These are phyloP conservation scores for Davidsoniella eucalypti DNA, from an alignment of 2,329 filamentous ascomycete species.

Conservation along the genomic window DNA sequence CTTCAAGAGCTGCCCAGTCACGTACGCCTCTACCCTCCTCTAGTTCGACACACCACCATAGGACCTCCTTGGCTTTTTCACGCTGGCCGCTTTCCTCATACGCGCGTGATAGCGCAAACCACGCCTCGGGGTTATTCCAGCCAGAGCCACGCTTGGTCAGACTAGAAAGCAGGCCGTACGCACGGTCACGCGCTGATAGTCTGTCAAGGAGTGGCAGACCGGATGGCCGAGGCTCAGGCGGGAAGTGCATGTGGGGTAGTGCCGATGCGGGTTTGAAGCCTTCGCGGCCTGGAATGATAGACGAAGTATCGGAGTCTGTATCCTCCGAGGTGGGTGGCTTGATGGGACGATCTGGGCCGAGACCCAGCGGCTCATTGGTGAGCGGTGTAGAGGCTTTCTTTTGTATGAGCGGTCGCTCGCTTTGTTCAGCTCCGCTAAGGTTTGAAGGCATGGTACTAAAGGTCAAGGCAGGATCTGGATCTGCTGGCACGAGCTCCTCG, in stretches of 20 bases:
- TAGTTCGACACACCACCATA: slow-evolving; percentile 96
- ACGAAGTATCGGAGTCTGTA: slow-evolving; percentile 3
- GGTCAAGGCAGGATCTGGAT: not conserved
- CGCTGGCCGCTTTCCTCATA: slow-evolving; percentile 75
- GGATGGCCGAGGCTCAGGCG: slow-evolving; percentile 37
- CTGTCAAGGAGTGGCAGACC: slow-evolving; percentile 60
- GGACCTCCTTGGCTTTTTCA: slow-evolving; percentile 76
- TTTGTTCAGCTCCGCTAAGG: not conserved
- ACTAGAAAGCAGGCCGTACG: slow-evolving; percentile 64
- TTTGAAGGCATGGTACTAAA: slow-evolving; percentile 20
- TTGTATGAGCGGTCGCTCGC: not conserved
- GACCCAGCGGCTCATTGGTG: slow-evolving; percentile 8
- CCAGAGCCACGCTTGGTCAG: slow-evolving; percentile 72
- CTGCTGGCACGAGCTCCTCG: slow-evolving; percentile 41
- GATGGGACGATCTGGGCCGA: slow-evolving; percentile 9
- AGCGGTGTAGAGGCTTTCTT: not conserved
- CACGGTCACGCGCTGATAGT: slow-evolving; percentile 77
- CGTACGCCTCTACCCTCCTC: slow-evolving; percentile 72
- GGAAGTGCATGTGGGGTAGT: slow-evolving; percentile 25
- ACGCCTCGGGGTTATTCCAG: slow-evolving; percentile 88
- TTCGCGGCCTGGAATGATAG: slow-evolving; percentile 16
- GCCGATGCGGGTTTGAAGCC: slow-evolving; percentile 10
- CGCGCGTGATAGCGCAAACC: slow-evolving; percentile 73
- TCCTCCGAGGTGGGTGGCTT: slow-evolving; percentile 2
- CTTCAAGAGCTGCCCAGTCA: slow-evolving; percentile 56